These are phyloP conservation scores for Aspergillus campestris DNA, from an alignment of 495 filamentous ascomycete genomes.

Conservation along the genomic window DNA sequence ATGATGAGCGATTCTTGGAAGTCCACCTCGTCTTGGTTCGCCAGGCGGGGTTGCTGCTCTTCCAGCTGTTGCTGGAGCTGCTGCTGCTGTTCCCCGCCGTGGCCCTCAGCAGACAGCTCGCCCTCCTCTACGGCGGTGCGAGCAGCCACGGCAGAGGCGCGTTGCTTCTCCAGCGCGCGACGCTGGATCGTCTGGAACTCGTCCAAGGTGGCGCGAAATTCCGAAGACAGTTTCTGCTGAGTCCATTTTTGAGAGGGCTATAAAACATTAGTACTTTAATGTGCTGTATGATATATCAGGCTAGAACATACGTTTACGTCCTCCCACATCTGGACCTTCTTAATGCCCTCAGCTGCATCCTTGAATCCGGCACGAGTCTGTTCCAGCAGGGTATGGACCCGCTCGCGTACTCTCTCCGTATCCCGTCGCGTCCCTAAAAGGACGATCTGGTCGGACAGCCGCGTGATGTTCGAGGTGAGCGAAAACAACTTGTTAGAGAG, in stretches of 20 bases:
- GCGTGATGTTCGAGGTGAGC: slow-evolving; percentile 77
- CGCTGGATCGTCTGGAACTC: slow-evolving; percentile 91
- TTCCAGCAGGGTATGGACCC: slow-evolving; percentile 77
- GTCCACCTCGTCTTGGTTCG: slow-evolving; percentile 90
- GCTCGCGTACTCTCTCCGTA: slow-evolving; percentile 81
- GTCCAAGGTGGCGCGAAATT: slow-evolving; percentile 76
- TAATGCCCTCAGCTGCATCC: slow-evolving; percentile 84
- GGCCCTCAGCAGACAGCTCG: slow-evolving; percentile 24
- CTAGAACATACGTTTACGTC: slow-evolving; percentile 69
- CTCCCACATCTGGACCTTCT: slow-evolving; percentile 85
- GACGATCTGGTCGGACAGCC: slow-evolving; percentile 68
- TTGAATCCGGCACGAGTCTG: slow-evolving; percentile 84
- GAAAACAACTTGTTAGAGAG: slow-evolving; percentile 80
- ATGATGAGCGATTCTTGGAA: slow-evolving; percentile 95
- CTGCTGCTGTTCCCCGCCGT: slow-evolving; percentile 14
- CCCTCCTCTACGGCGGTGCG: slow-evolving; percentile 61
- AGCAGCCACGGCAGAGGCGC: slow-evolving; percentile 72
- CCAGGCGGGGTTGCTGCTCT: slow-evolving; percentile 70
- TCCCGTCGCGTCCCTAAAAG: slow-evolving; percentile 85
- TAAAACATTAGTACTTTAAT: slow-evolving; percentile 3
- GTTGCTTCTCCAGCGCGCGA: slow-evolving; percentile 82
- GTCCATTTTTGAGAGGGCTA: slow-evolving; percentile 90
- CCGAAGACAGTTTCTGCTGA: slow-evolving; percentile 85
- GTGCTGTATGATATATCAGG: not conserved
- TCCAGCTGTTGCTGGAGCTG: slow-evolving; percentile 58